Conservation (phyloP, 257 asterid species). For the Paulownia fortunei region DNA sequence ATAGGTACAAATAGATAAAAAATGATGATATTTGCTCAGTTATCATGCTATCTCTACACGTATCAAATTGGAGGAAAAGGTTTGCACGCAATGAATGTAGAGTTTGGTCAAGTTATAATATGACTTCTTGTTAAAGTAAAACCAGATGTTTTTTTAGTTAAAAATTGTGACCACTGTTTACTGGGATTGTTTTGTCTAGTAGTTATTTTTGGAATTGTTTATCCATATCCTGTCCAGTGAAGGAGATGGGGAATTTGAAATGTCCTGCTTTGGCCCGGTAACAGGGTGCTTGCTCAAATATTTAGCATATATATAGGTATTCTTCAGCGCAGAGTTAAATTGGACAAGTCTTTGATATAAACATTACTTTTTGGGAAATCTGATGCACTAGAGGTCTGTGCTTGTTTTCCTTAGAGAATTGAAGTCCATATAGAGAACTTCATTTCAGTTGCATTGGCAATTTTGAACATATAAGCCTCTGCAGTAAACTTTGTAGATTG, state of each 20-base stretch:
- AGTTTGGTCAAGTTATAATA: neutral
- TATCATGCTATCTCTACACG: neutral
- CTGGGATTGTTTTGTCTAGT: neutral
- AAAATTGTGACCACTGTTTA: neutral
- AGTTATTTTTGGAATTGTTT: neutral
- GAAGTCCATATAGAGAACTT: constrained; percentile 10
- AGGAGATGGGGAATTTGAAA: constrained; percentile 21
- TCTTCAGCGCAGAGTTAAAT: constrained; percentile 6
- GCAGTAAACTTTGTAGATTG: constrained; percentile 5
- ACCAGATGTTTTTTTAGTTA: neutral
- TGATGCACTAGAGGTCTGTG: neutral
- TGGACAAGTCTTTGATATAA: constrained; percentile 10
- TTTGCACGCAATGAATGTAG: constrained; percentile 6
- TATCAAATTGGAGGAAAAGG: neutral
- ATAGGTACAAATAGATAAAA: neutral
- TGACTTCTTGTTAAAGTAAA: neutral
- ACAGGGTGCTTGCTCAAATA: neutral
- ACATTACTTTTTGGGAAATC: constrained; percentile 1
- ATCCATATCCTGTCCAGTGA: neutral
- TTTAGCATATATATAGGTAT: constrained; percentile 8
- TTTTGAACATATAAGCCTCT: neutral
- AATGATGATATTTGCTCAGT: constrained; percentile 8
- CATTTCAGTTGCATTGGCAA: neutral
- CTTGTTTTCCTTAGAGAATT: constrained; percentile 19
- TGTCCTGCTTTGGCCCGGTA: constrained; percentile 12